Percentiles rank a stretch among this genome's conserved stretches.
Evolutionary conservation across 2,329 filamentous ascomycete genomes (phyloP).

Genomic region (Didymella glomerata): DNA sequence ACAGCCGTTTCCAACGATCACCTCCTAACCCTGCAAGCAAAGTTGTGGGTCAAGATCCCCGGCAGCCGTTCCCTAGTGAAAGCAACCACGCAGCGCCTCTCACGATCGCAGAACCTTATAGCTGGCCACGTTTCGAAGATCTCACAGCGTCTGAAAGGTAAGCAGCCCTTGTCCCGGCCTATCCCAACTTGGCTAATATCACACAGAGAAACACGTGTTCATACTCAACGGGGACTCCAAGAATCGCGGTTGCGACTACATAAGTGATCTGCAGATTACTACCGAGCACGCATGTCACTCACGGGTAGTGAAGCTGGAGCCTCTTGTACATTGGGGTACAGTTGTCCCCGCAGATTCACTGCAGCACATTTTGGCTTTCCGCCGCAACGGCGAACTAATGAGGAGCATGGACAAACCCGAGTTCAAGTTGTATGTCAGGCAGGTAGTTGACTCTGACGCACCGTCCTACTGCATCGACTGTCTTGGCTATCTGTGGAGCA

Average conservation of each 20-base stretch:
- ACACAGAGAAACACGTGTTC: conserved; percentile 4
- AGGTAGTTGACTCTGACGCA: neutral
- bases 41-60: conserved; percentile 1
- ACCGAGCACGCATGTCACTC: neutral
- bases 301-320: conserved; percentile 1
- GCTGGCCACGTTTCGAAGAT: conserved; percentile 4
- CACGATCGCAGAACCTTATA: neutral
- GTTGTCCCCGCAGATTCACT: neutral
- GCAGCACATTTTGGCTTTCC: neutral
- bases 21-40: conserved; percentile 6
- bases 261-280: neutral
- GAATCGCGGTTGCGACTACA: conserved; percentile 1
- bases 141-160: conserved; percentile 8
- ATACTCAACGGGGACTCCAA: neutral
- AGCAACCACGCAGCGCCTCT: neutral
- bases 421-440: neutral
- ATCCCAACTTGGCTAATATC: neutral
- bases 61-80: neutral
- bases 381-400: conserved; percentile 12
- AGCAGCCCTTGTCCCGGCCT: too few relatives aligned
- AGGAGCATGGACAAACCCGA: neutral
- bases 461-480: conserved; percentile 11
- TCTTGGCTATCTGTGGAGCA: conserved; percentile 9
- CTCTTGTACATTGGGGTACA: conserved; percentile 19
- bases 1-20: neutral